A percentile compares a stretch with the other conserved stretches of the same genome.
Evolutionary conservation across 345 rosid species (phyloP).

Genomic region (Boechera divaricarpa): DNA sequence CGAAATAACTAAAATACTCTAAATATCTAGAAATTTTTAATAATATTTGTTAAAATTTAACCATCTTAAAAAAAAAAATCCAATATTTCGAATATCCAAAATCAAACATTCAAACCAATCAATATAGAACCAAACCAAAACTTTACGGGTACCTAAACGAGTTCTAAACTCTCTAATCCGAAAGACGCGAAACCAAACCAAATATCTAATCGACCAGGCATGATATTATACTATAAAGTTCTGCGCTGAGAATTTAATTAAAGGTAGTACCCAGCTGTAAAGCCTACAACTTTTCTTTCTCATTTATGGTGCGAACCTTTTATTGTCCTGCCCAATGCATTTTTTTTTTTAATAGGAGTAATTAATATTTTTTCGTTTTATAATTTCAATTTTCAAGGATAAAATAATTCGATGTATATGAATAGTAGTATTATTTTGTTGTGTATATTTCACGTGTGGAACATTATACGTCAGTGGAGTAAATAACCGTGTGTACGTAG

Average conservation of each 20-base stretch:
- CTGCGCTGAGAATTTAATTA: slow-evolving; percentile 42
- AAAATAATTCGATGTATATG: slow-evolving; percentile 28
- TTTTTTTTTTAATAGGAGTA: slow-evolving; percentile 18
- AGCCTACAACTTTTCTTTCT: slow-evolving; percentile 44
- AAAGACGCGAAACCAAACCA: too few relatives aligned
- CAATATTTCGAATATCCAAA: too few relatives aligned
- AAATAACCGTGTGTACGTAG: slow-evolving; percentile 20
- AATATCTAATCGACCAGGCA: too few relatives aligned
- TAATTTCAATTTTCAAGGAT: slow-evolving; percentile 42
- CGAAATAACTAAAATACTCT: too few relatives aligned
- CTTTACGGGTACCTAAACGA: too few relatives aligned
- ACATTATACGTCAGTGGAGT: slow-evolving; percentile 10
- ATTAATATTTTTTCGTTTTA: slow-evolving; percentile 9
- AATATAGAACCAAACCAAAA: too few relatives aligned
- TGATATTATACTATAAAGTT: slow-evolving; percentile 22
- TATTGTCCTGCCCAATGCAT: slow-evolving; percentile 45
- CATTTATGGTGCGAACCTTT: slow-evolving; percentile 50
- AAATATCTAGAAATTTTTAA: too few relatives aligned
- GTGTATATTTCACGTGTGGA: slow-evolving; percentile 27
- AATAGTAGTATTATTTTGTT: slow-evolving; percentile 3
- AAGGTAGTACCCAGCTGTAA: slow-evolving; percentile 46
- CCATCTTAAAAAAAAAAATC: too few relatives aligned
- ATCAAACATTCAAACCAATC: too few relatives aligned
- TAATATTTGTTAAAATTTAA: too few relatives aligned
- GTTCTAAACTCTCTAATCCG: too few relatives aligned